These are phyloP conservation scores for Podila horticola DNA, from an alignment of 192 early-diverging fungal genomes.

Conservation along the genomic window DNA sequence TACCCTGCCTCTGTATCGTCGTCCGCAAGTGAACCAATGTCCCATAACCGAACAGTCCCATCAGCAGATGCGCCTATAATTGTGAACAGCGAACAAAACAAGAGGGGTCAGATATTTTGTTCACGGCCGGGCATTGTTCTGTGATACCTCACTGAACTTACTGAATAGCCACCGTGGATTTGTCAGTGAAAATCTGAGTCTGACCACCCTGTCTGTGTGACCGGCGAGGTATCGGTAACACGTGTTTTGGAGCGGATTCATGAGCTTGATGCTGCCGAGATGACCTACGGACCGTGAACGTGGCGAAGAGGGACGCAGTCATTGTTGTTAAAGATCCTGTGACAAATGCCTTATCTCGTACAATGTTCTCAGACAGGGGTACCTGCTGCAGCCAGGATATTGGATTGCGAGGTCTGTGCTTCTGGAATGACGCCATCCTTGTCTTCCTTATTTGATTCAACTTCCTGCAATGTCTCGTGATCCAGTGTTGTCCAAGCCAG, in stretches of 20 bases:
- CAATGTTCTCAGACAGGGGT: neutral
- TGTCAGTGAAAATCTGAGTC: slow-evolving; percentile 53
- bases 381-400: slow-evolving; percentile 55
- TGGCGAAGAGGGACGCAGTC: neutral
- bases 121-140: too few relatives aligned
- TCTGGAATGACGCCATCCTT: neutral
- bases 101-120: neutral
- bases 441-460: neutral
- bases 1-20: slow-evolving; percentile 43
- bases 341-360: neutral
- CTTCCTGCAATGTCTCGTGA: neutral
- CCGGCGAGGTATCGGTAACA: slow-evolving; percentile 62
- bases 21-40: slow-evolving; percentile 54
- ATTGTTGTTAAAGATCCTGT: neutral
- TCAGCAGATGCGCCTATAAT: slow-evolving; percentile 53
- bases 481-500: slow-evolving; percentile 59
- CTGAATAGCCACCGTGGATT: slow-evolving; percentile 59
- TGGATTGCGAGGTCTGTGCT: slow-evolving; percentile 14
- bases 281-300: slow-evolving; percentile 19
- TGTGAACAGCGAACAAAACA: neutral
- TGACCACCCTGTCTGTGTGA: slow-evolving; percentile 46
- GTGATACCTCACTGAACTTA: slow-evolving; percentile 16
- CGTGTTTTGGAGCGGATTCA: slow-evolving; percentile 53
- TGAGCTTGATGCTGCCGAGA: slow-evolving; percentile 61
- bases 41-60: slow-evolving; percentile 58